Conservation (phyloP, 2,329 filamentous ascomycete genomes). For the Scleromitrula shiraiana region DNA sequence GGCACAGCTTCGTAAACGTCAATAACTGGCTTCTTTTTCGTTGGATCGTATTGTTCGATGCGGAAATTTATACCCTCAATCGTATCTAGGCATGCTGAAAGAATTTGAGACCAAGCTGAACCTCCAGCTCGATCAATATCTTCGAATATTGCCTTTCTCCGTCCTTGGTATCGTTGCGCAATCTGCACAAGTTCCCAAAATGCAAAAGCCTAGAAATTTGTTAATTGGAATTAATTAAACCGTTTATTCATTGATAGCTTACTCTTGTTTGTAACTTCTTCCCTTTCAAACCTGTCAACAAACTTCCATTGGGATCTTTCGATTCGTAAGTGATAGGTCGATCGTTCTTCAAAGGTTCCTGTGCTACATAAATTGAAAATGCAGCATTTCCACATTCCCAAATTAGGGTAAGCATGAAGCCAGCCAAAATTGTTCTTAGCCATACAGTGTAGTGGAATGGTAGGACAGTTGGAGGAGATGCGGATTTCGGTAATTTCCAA, state of each 20-base stretch:
- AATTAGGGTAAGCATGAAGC: constrained; percentile 58
- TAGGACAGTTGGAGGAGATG: constrained; percentile 50
- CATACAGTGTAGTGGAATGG: constrained; percentile 51
- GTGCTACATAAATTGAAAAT: constrained; percentile 73
- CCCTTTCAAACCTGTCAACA: constrained; percentile 74
- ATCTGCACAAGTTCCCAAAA: constrained; percentile 88
- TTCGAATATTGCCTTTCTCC: constrained; percentile 69
- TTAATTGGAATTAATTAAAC: constrained; percentile 11
- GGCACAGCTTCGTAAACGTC: constrained; percentile 14
- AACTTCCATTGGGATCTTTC: constrained; percentile 84
- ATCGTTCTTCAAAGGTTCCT: constrained; percentile 76
- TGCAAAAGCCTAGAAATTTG: constrained; percentile 58
- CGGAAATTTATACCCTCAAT: constrained; percentile 60
- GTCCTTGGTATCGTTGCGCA: constrained; percentile 62
- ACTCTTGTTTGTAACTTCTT: constrained; percentile 73
- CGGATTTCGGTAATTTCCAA: constrained; percentile 67
- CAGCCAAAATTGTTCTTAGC: constrained; percentile 50
- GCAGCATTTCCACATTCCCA: constrained; percentile 72
- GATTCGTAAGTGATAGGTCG: constrained; percentile 76
- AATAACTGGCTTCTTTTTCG: constrained; percentile 32
- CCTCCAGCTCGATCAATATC: constrained; percentile 80
- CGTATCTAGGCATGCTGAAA: constrained; percentile 58
- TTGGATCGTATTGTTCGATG: constrained; percentile 46
- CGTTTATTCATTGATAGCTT: constrained; percentile 22
- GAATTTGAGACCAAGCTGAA: constrained; percentile 74